Evolutionary conservation across 345 rosid species (phyloP), one percentile per base, ranked within the genome.

Genomic region (Microthlaspi erraticum): DNA sequence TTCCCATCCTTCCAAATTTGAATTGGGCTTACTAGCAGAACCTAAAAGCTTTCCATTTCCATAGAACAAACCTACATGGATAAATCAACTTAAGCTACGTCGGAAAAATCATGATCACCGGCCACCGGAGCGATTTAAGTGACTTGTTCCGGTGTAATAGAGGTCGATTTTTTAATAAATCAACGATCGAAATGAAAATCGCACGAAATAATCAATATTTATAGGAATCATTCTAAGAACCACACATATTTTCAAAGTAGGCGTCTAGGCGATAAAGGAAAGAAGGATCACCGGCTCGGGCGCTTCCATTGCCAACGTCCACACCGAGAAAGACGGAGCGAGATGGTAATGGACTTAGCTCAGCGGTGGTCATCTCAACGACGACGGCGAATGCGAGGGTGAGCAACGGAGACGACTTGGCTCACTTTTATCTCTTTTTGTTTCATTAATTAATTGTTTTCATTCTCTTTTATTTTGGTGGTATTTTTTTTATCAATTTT

Each of bases 241-340:
- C 33, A 32, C 0, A 51, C 14, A 33, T 26, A 10, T 41, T 12
- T 14, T 52, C 7, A 46, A 41, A 20, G 16, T 17, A 38, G 42
- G 49, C n/a, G 38, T 38, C 10, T 17, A 38, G 42, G 49, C n/a
- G 38, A 48, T n/a, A n/a, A 52, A 34, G 45, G 43, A 49, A 11
- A 50, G 19, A 51, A 46, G 31, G 68, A 46, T 67, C 17, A 91
- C 99, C 97, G 42, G 98, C 98, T 59, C 97, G 93, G 32, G 97
- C 97, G 70, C 98, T 93, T 75, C 96, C 94, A 33, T 97, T 93
- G 77, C 98, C 98, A 34, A 91, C 97, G 79, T 93, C 98, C 17
- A 93, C 88, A 34, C 98, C 95, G 75, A 93, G 94, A 76, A 87
- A 89, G 63, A 85, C 70, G 53, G 87, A 64, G 56, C 90, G 85